phyloP scores from a whole-genome alignment of 805 yeast genomes.

The Metschnikowia kofuensis region DNA sequence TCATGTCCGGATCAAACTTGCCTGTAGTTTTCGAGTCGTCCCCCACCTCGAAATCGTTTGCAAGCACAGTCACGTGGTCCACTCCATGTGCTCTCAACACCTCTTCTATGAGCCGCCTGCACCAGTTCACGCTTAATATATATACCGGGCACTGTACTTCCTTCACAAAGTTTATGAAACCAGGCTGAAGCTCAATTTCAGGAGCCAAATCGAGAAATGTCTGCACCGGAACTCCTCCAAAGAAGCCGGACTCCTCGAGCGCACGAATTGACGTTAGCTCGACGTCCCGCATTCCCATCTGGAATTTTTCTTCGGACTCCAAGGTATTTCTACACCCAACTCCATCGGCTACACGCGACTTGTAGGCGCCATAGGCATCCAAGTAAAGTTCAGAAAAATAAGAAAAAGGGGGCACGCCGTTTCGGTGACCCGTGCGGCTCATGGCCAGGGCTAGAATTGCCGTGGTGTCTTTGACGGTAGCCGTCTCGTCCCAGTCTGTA shows the following conservation, averaged over 20 bases:
- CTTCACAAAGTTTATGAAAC: slow-evolving; percentile 35
- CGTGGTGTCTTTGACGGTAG: slow-evolving; percentile 55
- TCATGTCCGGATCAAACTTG: slow-evolving; percentile 16
- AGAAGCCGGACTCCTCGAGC: slow-evolving; percentile 35
- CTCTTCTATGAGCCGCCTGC: slow-evolving; percentile 43
- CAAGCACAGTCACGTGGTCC: slow-evolving; percentile 30
- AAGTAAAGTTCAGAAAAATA: slow-evolving; percentile 45
- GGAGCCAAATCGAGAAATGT: slow-evolving; percentile 34
- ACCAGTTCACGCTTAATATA: slow-evolving; percentile 64
- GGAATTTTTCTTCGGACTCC: slow-evolving; percentile 44
- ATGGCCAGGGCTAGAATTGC: slow-evolving; percentile 49
- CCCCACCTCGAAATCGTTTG: slow-evolving; percentile 51
- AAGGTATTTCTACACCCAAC: slow-evolving; percentile 20
- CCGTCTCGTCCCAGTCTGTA: slow-evolving; percentile 68
- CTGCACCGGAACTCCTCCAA: slow-evolving; percentile 36
- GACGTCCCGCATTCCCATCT: slow-evolving; percentile 40
- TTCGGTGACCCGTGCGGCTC: background rate
- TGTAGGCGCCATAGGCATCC: slow-evolving; percentile 32
- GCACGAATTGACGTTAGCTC: slow-evolving; percentile 50
- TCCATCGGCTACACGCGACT: background rate
- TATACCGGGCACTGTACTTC: slow-evolving; percentile 31
- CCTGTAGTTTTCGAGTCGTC: slow-evolving; percentile 29
- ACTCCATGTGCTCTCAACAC: slow-evolving; percentile 24
- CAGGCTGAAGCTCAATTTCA: slow-evolving; percentile 37
- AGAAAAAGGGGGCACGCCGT: slow-evolving; percentile 34